These are phyloP conservation scores for Curvularia spicifera DNA, from an alignment of 2,329 filamentous ascomycete species.

Conservation along the genomic window DNA sequence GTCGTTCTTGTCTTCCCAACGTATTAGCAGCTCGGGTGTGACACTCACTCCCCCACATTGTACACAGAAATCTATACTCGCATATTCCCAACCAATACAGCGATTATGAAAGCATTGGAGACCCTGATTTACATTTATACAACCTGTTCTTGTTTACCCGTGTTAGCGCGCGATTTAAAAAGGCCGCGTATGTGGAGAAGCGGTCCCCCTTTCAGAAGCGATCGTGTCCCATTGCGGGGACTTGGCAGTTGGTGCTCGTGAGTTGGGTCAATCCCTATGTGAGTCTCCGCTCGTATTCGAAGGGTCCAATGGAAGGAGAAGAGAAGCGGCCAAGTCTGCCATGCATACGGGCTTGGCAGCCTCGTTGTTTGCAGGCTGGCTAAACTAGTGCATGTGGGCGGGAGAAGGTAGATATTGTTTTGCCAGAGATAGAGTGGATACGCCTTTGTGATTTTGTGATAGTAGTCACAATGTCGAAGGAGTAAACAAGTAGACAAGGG, in stretches of 20 bases:
- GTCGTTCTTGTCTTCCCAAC: too few species aligned
- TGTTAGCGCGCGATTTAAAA: background rate
- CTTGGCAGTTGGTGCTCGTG: background rate
- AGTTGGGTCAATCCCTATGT: background rate
- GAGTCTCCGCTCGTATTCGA: too few species aligned
- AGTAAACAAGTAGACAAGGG: too few species aligned
- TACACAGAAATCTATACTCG: background rate
- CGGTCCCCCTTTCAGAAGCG: background rate
- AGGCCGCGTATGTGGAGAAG: background rate
- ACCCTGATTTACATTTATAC: background rate
- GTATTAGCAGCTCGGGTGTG: too few species aligned
- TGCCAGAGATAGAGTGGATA: too few species aligned
- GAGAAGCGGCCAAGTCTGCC: background rate
- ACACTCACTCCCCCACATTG: too few species aligned
- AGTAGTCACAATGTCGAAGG: background rate
- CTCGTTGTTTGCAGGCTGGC: background rate
- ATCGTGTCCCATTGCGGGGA: background rate
- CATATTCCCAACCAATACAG: background rate
- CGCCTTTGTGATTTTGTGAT: too few species aligned
- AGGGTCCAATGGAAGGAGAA: too few species aligned
- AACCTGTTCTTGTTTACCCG: background rate
- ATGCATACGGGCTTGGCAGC: background rate
- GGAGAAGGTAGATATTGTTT: too few species aligned
- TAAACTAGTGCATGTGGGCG: background rate
- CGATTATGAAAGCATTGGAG: background rate